These are phyloP conservation scores for Apiospora arundinis DNA, from an alignment of 2,329 filamentous ascomycete species.

Conservation along the genomic window DNA sequence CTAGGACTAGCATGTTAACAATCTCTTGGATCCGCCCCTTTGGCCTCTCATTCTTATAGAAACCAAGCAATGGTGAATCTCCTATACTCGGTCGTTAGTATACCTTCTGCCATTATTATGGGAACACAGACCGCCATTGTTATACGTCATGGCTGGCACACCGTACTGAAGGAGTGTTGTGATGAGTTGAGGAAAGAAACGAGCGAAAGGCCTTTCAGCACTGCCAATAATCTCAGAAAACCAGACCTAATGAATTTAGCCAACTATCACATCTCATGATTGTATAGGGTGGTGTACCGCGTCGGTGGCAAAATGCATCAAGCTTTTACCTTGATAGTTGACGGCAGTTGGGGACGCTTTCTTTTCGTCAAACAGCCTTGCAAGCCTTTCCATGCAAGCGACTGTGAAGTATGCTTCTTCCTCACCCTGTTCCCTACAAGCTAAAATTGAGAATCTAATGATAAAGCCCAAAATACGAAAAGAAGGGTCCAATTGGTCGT, in stretches of 20 bases:
- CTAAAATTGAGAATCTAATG: too few species aligned
- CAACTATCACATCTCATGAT: too few species aligned
- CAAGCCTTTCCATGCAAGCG: too few species aligned
- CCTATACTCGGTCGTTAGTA: background rate
- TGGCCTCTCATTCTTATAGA: background rate
- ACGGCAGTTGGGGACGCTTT: constrained; percentile 18
- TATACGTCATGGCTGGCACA: constrained; percentile 1
- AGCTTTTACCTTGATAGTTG: background rate
- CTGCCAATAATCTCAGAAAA: too few species aligned
- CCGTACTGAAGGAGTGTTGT: constrained; percentile 12
- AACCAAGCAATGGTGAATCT: too few species aligned
- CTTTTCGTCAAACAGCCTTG: constrained; percentile 20
- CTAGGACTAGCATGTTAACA: background rate
- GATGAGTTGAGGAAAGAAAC: too few species aligned
- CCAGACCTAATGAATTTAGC: too few species aligned
- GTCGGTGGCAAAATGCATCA: background rate
- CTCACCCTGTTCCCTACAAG: too few species aligned
- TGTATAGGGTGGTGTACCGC: background rate
- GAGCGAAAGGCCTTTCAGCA: too few species aligned
- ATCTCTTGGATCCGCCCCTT: background rate
- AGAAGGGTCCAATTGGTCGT: background rate
- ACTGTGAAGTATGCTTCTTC: too few species aligned
- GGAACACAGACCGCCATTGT: background rate
- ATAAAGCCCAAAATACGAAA: background rate
- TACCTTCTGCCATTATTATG: too few species aligned